Percentiles rank a stretch among this genome's conserved stretches.
Conservation (phyloP, 371 early-diverging fungal genomes). For the Gilbertella persicaria region DNA sequence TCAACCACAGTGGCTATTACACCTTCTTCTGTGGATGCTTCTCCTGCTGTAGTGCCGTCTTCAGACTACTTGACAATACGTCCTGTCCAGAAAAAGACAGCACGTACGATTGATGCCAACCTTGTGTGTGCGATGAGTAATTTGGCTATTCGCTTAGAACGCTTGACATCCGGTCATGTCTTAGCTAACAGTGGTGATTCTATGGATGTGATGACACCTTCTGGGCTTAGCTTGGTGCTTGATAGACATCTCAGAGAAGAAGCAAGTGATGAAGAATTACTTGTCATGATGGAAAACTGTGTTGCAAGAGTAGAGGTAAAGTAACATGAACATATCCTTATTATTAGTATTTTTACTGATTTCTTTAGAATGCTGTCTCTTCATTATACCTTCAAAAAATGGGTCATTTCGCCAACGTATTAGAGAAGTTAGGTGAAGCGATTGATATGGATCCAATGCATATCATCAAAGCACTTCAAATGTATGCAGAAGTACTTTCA, state of each 20-base stretch:
- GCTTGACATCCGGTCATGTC: constrained; percentile 38
- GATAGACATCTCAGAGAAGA: constrained; percentile 54
- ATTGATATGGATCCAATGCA: constrained; percentile 59
- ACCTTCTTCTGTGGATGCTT: neutral
- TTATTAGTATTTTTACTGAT: neutral
- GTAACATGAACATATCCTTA: neutral
- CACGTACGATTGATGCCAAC: constrained; percentile 35
- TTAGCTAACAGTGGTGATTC: constrained; percentile 17
- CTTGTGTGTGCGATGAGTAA: constrained; percentile 38
- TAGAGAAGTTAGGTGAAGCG: constrained; percentile 61
- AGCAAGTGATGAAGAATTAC: constrained; percentile 60
- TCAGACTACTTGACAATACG: constrained; percentile 4
- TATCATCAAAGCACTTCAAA: constrained; percentile 63
- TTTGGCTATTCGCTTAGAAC: constrained; percentile 47
- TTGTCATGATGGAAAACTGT: constrained; percentile 59
- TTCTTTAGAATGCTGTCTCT: constrained; percentile 57
- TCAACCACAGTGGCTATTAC: neutral
- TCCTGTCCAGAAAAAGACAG: constrained; percentile 1
- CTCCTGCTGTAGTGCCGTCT: neutral
- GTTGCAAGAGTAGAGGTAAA: constrained; percentile 63
- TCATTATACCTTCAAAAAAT: constrained; percentile 60
- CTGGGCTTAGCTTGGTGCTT: constrained; percentile 28
- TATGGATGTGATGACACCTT: constrained; percentile 27
- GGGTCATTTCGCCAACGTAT: constrained; percentile 55
- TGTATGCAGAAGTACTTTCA: constrained; percentile 53